A percentile compares a stretch with the other conserved stretches of the same genome.
Conservation (phyloP, 495 filamentous ascomycete genomes). For the Talaromyces stipitatus region DNA sequence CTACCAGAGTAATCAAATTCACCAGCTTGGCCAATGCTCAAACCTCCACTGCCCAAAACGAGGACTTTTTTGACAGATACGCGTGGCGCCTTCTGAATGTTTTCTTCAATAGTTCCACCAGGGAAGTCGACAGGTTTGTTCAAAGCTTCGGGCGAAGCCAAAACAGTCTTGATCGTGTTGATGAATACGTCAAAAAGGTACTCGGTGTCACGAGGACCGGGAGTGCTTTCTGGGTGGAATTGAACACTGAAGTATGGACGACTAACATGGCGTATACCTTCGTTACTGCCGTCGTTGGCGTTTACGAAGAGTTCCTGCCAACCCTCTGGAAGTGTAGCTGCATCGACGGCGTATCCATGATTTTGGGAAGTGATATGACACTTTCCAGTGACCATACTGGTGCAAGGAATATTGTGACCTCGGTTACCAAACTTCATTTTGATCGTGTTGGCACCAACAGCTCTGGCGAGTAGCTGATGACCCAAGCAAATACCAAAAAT, state of each 20-base stretch:
- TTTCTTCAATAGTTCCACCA: conserved; percentile 71
- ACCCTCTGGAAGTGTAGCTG: conserved; percentile 59
- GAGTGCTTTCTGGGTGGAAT: conserved; percentile 96
- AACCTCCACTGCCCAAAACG: conserved; percentile 88
- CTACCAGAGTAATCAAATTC: conserved; percentile 98
- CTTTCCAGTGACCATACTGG: conserved; percentile 83
- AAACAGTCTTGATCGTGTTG: conserved; percentile 62
- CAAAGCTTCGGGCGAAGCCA: conserved; percentile 54
- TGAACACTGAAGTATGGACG: conserved; percentile 96
- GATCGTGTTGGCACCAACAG: conserved; percentile 75
- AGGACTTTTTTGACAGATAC: conserved; percentile 93
- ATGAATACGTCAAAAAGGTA: conserved; percentile 97
- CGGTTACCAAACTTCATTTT: conserved; percentile 99
- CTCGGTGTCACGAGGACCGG: conserved; percentile 93
- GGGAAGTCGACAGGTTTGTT: conserved; percentile 71
- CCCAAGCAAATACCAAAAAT: conserved; percentile 97
- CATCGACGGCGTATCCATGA: conserved; percentile 79
- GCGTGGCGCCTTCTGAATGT: conserved; percentile 62
- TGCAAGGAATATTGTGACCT: conserved; percentile 97
- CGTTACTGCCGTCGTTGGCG: conserved; percentile 95
- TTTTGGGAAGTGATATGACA: conserved; percentile 95
- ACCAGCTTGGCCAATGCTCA: conserved; percentile 96
- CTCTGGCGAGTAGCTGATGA: conserved; percentile 87
- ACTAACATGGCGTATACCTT: conserved; percentile 81
- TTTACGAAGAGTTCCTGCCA: conserved; percentile 97